Conservation (phyloP, 345 rosid genomes). For the Syzygium grande region DNA sequence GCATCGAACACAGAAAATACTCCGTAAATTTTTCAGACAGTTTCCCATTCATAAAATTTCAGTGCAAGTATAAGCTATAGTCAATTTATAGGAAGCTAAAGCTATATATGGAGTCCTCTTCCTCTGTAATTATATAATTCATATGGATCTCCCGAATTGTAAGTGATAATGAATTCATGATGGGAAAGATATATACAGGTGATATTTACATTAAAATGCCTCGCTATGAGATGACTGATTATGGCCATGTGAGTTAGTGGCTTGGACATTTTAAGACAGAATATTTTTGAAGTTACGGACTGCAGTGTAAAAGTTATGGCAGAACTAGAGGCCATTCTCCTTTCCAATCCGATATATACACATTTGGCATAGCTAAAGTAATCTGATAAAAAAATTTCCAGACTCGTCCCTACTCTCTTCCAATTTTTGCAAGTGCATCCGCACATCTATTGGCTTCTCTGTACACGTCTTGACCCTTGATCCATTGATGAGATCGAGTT, state of each 20-base stretch:
- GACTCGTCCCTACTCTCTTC: neutral
- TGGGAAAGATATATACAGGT: neutral
- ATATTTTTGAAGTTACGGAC: neutral
- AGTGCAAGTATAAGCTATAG: neutral
- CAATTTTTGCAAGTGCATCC: neutral
- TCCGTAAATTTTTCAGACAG: neutral
- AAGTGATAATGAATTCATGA: neutral
- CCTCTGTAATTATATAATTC: neutral
- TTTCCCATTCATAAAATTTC: neutral
- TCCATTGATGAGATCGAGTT: neutral
- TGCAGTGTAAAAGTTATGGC: neutral
- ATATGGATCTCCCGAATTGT: neutral
- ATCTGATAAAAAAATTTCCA: neutral
- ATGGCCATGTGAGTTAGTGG: neutral
- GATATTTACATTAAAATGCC: neutral
- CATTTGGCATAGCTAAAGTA: neutral
- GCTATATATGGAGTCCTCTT: neutral
- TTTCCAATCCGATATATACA: neutral
- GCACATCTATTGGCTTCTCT: neutral
- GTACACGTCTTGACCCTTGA: neutral
- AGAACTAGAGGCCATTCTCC: neutral
- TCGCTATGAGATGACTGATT: neutral
- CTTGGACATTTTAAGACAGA: neutral
- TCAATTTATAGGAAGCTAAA: neutral
- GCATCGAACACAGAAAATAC: constrained; percentile 28